Evolutionary conservation across 495 filamentous ascomycete species (phyloP), one percentile per base, ranked within the genome.

Genomic region (Neurospora sp.): DNA sequence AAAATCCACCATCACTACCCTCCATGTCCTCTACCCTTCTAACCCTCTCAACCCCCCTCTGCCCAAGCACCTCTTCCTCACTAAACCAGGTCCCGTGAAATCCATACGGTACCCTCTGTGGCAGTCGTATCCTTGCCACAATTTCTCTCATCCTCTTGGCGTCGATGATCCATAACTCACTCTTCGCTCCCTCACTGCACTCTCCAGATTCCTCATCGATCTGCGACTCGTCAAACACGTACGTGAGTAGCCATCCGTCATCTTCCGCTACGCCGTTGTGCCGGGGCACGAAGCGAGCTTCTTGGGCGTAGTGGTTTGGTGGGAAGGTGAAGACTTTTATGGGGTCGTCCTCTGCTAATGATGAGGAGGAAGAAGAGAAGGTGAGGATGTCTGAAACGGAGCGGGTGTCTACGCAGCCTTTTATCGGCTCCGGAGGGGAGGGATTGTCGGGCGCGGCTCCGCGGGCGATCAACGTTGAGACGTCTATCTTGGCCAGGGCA

Each of bases 131-230:
- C 71, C 77, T 84, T 10, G 84, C 86, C 37, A 89, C 79, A 1
- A 91, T 83, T 8, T 86, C 82, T 61, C 73, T 81, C 88, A 92
- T 90, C 10, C 80, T 81, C 69, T 74, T 82, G 18, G 89, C 89
- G 75, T 91, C 84, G 69, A 91, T 83, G 39, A 92, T 81, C 89
- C 90, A 92, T n/a, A 91, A 80, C 80, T 91, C 89, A 27, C 84
- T 86, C 41, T 74, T 81, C 0, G 89, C 84, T 8, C 75, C 75
- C 0, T 78, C 74, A 5, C 65, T 61, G 70, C 81, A 85, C 40
- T 85, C 77, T 0, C 86, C 87, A 2, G 20, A 59, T 22, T 81
- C 59, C 9, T 75, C 76, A 69, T 84, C 78, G 2, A 90, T 79
- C 76, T 91, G 89, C 6, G 77, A 79, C 61, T 82, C 80, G 69